Conservation (phyloP, 208 protist genomes). For the Crithidia brevicula region DNA sequence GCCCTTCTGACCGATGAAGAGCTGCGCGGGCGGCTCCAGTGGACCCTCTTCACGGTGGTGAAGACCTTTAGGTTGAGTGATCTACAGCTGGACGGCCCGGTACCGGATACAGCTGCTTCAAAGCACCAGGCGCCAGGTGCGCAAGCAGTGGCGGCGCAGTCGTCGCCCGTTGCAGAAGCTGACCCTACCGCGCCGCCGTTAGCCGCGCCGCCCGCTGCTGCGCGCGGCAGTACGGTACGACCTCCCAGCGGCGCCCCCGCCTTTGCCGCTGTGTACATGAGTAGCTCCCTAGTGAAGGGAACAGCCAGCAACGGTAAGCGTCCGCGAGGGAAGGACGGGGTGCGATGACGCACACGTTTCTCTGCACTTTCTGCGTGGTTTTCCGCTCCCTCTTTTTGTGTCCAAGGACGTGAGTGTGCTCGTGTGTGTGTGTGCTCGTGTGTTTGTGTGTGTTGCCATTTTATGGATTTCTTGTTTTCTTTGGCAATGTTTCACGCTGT, state of each 20-base stretch:
- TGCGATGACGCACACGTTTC: background rate
- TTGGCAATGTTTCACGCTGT: no score
- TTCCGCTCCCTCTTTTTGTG: background rate
- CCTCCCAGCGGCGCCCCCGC: slow-evolving; percentile 39
- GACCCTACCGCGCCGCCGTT: background rate
- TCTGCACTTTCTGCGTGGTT: background rate
- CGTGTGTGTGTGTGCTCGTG: no score
- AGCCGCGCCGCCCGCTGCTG: background rate
- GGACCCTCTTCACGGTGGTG: slow-evolving; percentile 80
- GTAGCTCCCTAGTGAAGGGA: slow-evolving; percentile 49
- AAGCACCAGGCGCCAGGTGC: slow-evolving; percentile 15
- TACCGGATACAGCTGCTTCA: slow-evolving; percentile 62
- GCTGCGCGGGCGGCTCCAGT: slow-evolving; percentile 80
- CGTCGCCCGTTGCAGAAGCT: background rate
- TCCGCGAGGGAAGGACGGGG: slow-evolving; percentile 9
- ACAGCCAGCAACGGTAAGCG: slow-evolving; percentile 31
- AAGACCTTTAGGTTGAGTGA: slow-evolving; percentile 72
- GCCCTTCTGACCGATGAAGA: slow-evolving; percentile 88
- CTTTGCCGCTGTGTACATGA: slow-evolving; percentile 76
- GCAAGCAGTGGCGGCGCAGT: background rate
- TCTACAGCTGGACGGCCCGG: slow-evolving; percentile 73
- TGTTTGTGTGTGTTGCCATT: background rate
- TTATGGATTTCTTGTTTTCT: background rate
- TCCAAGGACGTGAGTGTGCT: no score
- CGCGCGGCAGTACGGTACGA: slow-evolving; percentile 15